Evolutionary conservation across 1,139 yeast species (phyloP), one percentile per base, ranked within the genome.

Genomic region (Candida sp.): DNA sequence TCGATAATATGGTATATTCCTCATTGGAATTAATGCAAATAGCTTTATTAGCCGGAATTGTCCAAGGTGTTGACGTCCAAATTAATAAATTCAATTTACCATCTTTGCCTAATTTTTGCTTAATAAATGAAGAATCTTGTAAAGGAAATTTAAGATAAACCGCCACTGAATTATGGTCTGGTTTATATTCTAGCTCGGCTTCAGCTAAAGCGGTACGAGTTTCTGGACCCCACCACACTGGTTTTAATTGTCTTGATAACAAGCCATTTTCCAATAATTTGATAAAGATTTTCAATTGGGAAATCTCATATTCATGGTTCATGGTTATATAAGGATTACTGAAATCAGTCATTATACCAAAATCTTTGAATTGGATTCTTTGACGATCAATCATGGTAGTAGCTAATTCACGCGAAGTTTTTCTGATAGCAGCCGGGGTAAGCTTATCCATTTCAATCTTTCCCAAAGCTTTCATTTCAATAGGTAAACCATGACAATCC

Each of bases 31-130:
- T 81, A 36, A 87, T 75, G 40, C 95, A 86, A 41, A 93, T 81
- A 0, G 98, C 98, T 49, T 77, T 75, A 58, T 95, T 93, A 0
- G 96, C 85, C 2, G 89, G 87, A 33, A 95, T 70, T 0, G 99
- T 95, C 99, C 99, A 93, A 0, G 99, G 98, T 1, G 99, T 93
- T 1, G 97, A 90, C 0, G 99, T 93, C 99, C 99, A 93, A 44
- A 93, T 88, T 48, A 86, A 66, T 56, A 57, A 53, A 36, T 50
- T 57, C 21, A 64, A 49, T 9, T 49, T 48, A 1, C 41, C 46
- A 5, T 30, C 21, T 4, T 35, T 36, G 4, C 39, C 30, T 5
- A 44, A 35, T 12, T 23, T 45, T 29, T 39, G 36, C 5, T 39
- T 21, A 4, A 43, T 25, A 4, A 37, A 29, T 8, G 29, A 15